These are phyloP conservation scores for Coemansia interrupta DNA, from an alignment of 192 early-diverging fungal species.

Conservation along the genomic window DNA sequence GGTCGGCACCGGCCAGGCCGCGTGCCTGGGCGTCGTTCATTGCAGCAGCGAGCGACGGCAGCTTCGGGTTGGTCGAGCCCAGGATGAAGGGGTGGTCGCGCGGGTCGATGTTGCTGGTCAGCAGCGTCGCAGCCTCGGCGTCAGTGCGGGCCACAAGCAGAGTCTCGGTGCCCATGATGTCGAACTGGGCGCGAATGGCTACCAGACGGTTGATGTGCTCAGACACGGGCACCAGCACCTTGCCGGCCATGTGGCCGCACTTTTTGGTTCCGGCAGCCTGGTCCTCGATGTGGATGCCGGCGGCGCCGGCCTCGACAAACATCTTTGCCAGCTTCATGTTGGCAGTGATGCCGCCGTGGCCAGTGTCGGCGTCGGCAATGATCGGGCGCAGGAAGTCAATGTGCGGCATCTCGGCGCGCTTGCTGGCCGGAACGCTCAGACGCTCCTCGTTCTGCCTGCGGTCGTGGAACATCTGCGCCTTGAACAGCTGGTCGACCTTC, in stretches of 20 bases:
- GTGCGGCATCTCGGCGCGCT: conserved; percentile 68
- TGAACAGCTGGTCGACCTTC: conserved; percentile 98
- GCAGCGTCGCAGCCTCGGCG: conserved; percentile 93
- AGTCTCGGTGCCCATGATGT: conserved; percentile 97
- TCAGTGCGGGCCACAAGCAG: conserved; percentile 92
- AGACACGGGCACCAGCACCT: conserved; percentile 94
- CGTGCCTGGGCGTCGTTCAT: conserved; percentile 79
- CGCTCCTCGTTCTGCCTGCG: conserved; percentile 92
- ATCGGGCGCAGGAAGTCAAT: conserved; percentile 92
- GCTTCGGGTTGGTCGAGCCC: conserved; percentile 80
- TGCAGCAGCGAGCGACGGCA: conserved; percentile 66
- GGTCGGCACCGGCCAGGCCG: conserved; percentile 67
- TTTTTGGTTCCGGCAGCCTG: conserved; percentile 95
- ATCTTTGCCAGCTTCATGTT: conserved; percentile 96
- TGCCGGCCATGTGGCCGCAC: conserved; percentile 99
- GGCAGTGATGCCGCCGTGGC: conserved; percentile 97
- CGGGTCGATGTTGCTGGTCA: conserved; percentile 92
- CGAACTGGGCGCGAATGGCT: conserved; percentile 91
- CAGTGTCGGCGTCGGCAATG: conserved; percentile 97
- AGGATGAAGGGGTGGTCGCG: conserved; percentile 96
- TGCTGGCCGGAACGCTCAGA: conserved; percentile 59
- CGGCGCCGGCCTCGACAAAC: conserved; percentile 95
- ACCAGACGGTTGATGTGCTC: conserved; percentile 97
- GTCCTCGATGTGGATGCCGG: conserved; percentile 92
- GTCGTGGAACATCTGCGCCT: conserved; percentile 96